These are phyloP conservation scores for Nepenthes gracilis DNA, from an alignment of 148 eudicot species.

Conservation along the genomic window DNA sequence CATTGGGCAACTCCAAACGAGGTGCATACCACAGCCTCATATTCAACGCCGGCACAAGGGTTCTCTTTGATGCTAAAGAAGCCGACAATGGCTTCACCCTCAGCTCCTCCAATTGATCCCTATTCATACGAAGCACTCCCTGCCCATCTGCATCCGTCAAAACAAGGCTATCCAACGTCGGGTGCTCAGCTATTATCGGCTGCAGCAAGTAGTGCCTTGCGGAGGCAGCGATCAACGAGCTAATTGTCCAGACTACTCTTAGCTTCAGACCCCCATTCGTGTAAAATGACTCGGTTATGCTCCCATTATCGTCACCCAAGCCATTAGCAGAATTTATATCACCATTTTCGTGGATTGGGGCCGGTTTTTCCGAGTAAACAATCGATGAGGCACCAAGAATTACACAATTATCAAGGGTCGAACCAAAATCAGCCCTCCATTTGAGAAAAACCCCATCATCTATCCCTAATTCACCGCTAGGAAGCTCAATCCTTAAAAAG, in stretches of 20 bases:
- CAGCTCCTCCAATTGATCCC: slow-evolving; percentile 55
- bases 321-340: neutral
- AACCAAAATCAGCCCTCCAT: slow-evolving; percentile 87
- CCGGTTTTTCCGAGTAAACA: slow-evolving; percentile 6
- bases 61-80: slow-evolving; percentile 54
- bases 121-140: slow-evolving; percentile 67
- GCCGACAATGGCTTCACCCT: slow-evolving; percentile 70
- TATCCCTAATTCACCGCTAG: slow-evolving; percentile 60
- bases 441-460: slow-evolving; percentile 71
- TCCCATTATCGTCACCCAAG: slow-evolving; percentile 51
- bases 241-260: slow-evolving; percentile 14
- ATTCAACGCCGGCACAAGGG: slow-evolving; percentile 56
- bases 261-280: slow-evolving; percentile 60
- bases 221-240: slow-evolving; percentile 15
- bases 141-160: slow-evolving; percentile 75
- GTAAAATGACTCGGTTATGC: slow-evolving; percentile 74
- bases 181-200: slow-evolving; percentile 64
- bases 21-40: slow-evolving; percentile 71
- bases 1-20: slow-evolving; percentile 46
- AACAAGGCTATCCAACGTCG: slow-evolving; percentile 50
- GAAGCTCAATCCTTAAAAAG: slow-evolving; percentile 52
- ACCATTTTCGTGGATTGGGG: slow-evolving; percentile 5
- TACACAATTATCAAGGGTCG: slow-evolving; percentile 72
- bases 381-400: slow-evolving; percentile 78
- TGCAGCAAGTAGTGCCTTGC: slow-evolving; percentile 70